Conservation (phyloP, 148 eudicot genomes). For the Salicornia ramosissima region DNA sequence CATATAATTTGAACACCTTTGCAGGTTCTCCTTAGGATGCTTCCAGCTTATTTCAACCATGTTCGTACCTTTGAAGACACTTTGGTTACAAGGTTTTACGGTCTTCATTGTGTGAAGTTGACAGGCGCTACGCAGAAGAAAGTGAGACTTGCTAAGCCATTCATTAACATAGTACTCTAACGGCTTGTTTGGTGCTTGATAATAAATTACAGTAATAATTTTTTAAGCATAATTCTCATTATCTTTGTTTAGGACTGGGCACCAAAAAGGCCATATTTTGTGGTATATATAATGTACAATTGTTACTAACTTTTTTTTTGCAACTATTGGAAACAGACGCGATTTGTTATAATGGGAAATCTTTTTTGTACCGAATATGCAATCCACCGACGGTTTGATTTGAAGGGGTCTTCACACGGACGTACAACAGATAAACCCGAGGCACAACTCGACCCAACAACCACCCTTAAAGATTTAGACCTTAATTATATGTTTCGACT, state of each 20-base stretch:
- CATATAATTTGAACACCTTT: conserved; percentile 2
- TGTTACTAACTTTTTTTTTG: conserved; percentile 11
- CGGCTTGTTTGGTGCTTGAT: too few species aligned
- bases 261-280: conserved; percentile 4
- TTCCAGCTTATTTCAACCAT: conserved; percentile 70
- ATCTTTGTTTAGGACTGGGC: too few species aligned
- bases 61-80: conserved; percentile 60
- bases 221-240: too few species aligned
- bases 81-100: conserved; percentile 57
- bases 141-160: conserved; percentile 29
- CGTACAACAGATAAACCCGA: conserved; percentile 76
- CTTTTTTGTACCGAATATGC: conserved; percentile 70
- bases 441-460: conserved; percentile 70
- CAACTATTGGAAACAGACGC: conserved; percentile 47
- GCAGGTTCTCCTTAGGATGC: conserved; percentile 75
- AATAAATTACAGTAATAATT: too few species aligned
- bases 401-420: conserved; percentile 91
- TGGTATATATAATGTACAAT: neutral
- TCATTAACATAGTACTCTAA: too few species aligned
- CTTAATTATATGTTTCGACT: conserved; percentile 69
- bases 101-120: conserved; percentile 72
- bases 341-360: conserved; percentile 92
- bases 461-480: conserved; percentile 90
- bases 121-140: conserved; percentile 67
- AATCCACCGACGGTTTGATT: conserved; percentile 81